These are phyloP conservation scores for Apiotrichum veenhuisii DNA, from an alignment of 1,284 basidiomycete species.

Conservation along the genomic window DNA sequence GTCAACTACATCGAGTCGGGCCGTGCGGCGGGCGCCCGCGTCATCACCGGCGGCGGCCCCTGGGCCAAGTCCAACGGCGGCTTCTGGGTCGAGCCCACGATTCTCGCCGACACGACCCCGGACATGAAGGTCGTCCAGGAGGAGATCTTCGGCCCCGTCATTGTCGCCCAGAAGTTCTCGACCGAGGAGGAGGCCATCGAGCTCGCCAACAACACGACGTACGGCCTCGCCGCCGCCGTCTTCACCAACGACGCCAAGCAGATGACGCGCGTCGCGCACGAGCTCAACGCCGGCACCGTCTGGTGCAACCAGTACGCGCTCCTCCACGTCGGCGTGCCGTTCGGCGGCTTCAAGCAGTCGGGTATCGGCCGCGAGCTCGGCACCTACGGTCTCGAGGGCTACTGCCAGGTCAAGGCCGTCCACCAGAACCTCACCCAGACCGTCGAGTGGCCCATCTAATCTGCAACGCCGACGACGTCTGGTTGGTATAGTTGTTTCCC, in stretches of 20 bases:
- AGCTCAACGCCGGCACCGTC: constrained; percentile 72
- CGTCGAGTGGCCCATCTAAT: constrained; percentile 21
- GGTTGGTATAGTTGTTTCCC: too few species aligned
- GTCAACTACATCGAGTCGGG: constrained; percentile 85
- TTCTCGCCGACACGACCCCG: constrained; percentile 40
- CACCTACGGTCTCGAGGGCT: constrained; percentile 73
- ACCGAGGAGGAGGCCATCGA: constrained; percentile 54
- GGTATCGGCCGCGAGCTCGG: constrained; percentile 82
- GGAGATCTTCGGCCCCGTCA: constrained; percentile 54
- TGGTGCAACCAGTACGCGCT: constrained; percentile 88
- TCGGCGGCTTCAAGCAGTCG: constrained; percentile 85
- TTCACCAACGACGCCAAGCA: constrained; percentile 85
- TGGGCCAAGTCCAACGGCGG: constrained; percentile 39
- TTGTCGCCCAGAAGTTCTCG: constrained; percentile 49
- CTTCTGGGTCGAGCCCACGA: constrained; percentile 49
- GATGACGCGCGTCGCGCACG: constrained; percentile 75
- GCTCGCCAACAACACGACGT: constrained; percentile 76
- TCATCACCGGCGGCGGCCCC: constrained; percentile 68
- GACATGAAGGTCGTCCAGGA: constrained; percentile 43
- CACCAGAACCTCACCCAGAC: constrained; percentile 62
- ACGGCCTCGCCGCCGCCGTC: constrained; percentile 82
- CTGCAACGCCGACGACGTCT: too few species aligned
- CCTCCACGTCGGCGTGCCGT: constrained; percentile 77
- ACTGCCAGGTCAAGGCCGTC: constrained; percentile 78
- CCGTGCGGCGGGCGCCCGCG: constrained; percentile 75